phyloP scores from a whole-genome alignment of 2,329 filamentous ascomycete species.

The Paracorniculantispora psalliotae region DNA sequence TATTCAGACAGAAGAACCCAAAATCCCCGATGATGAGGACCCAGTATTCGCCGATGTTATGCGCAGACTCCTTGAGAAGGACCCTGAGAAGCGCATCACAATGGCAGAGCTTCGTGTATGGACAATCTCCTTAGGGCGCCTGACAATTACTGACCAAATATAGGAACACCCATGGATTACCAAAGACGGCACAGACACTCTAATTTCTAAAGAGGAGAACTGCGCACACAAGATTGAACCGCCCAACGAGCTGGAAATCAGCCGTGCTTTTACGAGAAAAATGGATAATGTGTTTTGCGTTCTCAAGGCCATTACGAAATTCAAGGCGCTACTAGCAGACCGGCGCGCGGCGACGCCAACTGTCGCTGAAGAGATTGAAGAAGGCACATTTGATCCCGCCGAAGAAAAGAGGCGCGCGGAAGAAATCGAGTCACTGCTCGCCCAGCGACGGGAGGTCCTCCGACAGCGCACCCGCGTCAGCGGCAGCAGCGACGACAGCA shows the following conservation, averaged over 20 bases:
- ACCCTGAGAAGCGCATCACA: conserved; percentile 74
- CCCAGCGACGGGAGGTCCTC: conserved; percentile 41
- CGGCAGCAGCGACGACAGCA: conserved; percentile 20
- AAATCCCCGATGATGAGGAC: conserved; percentile 59
- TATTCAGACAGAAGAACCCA: conserved; percentile 66
- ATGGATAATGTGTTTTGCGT: conserved; percentile 84
- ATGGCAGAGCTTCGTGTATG: conserved; percentile 76
- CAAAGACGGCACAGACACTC: conserved; percentile 66
- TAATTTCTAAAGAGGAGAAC: conserved; percentile 81
- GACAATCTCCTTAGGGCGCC: not conserved
- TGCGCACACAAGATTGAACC: conserved; percentile 73
- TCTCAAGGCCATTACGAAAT: conserved; percentile 85
- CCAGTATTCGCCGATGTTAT: conserved; percentile 72
- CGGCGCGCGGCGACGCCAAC: conserved; percentile 12
- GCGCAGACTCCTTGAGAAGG: conserved; percentile 70
- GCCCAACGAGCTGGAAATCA: conserved; percentile 86
- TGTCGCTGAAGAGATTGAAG: not conserved
- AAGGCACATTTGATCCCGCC: conserved; percentile 19
- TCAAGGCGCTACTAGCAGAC: conserved; percentile 65
- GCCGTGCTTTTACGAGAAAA: conserved; percentile 83
- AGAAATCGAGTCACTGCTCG: conserved; percentile 45
- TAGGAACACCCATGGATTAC: conserved; percentile 95
- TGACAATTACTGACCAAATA: conserved; percentile 11
- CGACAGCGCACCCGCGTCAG: conserved; percentile 20
- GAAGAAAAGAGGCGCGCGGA: conserved; percentile 37